Evolutionary conservation across 208 protist species (phyloP), one percentile per base, ranked within the genome.

Genomic region (Crithidia fasciculata): DNA sequence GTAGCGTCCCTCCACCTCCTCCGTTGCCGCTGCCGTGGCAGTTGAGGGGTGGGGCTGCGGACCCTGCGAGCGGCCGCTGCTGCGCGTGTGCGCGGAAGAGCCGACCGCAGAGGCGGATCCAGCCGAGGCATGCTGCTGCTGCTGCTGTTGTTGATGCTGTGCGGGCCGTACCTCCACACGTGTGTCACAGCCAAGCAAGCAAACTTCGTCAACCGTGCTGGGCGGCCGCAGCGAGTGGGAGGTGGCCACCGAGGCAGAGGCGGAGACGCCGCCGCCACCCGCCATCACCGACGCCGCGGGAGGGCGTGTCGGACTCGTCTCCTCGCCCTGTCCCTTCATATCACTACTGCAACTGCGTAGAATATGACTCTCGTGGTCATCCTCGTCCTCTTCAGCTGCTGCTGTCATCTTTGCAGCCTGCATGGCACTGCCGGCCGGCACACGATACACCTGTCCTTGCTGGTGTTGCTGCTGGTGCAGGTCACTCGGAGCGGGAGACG

Each of bases 181-280:
- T 3, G 64, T 28, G 6, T 50, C 64, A 59, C 40, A 7, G 52
- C 52, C 52, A 7, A 49, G 18, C 9, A 50, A 18, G 5, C 53
- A 70, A 2, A 70, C 65, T n/a, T 60, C 65, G 44, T 70, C 65
- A 0, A 61, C 52, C 5, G 54, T 70, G 43, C 65, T 70, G 39
- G 65, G 53, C 18, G 65, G 65, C n/a, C 15, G 65, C 19, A 70
- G 54, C 9, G 52, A 60, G 65, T 60, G 65, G 18, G 65, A 60
- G 18, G 65, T 70, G 65, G 65, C 52, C 36, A 53, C 41, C 12
- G 64, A 69, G 54, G 37, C 60, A 7, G 53, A 60, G 40, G 49
- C 37, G n/a, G 69, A 74, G 5, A 54, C 69, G 13, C 56, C 57
- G 8, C 69, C 43, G 41, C 45, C 58, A 13, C 61, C 61, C 37